These are phyloP conservation scores for Botrytis tulipae DNA, from an alignment of 2,329 filamentous ascomycete species.

Conservation along the genomic window DNA sequence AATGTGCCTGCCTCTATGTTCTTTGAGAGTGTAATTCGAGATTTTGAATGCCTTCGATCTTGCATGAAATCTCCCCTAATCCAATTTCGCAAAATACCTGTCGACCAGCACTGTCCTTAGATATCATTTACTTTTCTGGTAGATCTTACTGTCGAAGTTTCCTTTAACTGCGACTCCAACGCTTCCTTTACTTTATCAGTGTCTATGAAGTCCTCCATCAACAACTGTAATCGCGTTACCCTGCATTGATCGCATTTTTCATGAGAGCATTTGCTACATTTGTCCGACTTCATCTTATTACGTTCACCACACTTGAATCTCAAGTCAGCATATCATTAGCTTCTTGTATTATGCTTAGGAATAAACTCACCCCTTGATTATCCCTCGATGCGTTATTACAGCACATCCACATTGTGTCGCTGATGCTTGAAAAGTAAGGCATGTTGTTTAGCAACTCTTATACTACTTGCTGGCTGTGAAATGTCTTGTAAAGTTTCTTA, in stretches of 20 bases:
- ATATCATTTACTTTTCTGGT: neutral
- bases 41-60: neutral
- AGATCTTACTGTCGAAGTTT: neutral
- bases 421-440: constrained; percentile 11
- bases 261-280: constrained; percentile 1
- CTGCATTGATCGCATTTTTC: neutral
- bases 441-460: neutral
- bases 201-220: neutral
- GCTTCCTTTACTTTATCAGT: neutral
- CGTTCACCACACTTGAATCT: neutral
- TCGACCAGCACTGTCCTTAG: neutral
- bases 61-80: neutral
- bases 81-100: neutral
- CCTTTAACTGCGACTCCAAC: neutral
- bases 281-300: neutral
- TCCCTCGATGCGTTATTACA: neutral
- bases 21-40: neutral
- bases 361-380: neutral
- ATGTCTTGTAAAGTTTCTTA: neutral
- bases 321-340: neutral
- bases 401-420: constrained; percentile 14
- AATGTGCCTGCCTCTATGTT: neutral
- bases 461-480: neutral
- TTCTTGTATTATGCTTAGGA: neutral
- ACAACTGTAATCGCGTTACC: neutral